Conservation (phyloP, 2,329 filamentous ascomycete genomes). For the Cytospora schulzeri region DNA sequence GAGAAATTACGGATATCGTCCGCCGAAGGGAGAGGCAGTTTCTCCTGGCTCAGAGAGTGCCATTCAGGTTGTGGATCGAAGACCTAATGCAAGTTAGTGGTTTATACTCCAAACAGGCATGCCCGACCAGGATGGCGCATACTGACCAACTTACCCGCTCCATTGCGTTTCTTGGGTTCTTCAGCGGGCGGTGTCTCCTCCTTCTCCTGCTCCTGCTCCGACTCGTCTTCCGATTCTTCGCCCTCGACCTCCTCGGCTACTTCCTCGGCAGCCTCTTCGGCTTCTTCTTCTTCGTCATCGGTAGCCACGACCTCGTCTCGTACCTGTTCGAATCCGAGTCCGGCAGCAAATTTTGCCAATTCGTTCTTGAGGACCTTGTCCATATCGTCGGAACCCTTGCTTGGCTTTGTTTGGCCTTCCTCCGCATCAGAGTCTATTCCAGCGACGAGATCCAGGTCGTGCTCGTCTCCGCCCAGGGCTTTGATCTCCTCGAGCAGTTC, state of each 20-base stretch:
- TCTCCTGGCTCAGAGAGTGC: slow-evolving; percentile 49
- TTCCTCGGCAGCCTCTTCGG: slow-evolving; percentile 36
- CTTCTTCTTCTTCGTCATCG: slow-evolving; percentile 41
- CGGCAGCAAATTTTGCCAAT: slow-evolving; percentile 53
- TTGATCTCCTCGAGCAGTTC: slow-evolving; percentile 63
- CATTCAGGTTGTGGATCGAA: slow-evolving; percentile 62
- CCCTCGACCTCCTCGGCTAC: slow-evolving; percentile 37
- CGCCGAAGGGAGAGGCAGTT: slow-evolving; percentile 47
- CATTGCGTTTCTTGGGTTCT: slow-evolving; percentile 35
- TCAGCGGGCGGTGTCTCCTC: slow-evolving; percentile 33
- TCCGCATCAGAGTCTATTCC: slow-evolving; percentile 56
- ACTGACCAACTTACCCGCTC: slow-evolving; percentile 45
- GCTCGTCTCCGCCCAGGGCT: slow-evolving; percentile 66
- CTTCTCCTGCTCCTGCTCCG: slow-evolving; percentile 36
- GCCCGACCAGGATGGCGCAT: slow-evolving; percentile 33
- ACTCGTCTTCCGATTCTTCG: slow-evolving; percentile 32
- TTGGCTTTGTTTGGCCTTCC: slow-evolving; percentile 37
- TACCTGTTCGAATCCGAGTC: slow-evolving; percentile 51
- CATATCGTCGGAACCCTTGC: slow-evolving; percentile 28
- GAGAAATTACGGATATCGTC: slow-evolving; percentile 49
- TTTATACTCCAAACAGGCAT: slow-evolving; percentile 23
- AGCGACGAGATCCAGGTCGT: slow-evolving; percentile 63
- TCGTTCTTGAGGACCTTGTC: slow-evolving; percentile 47
- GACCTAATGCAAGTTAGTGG: slow-evolving; percentile 41
- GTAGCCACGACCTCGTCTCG: slow-evolving; percentile 43